Conservation (phyloP, 78 protist species). For the Emiliania huxleyi region DNA sequence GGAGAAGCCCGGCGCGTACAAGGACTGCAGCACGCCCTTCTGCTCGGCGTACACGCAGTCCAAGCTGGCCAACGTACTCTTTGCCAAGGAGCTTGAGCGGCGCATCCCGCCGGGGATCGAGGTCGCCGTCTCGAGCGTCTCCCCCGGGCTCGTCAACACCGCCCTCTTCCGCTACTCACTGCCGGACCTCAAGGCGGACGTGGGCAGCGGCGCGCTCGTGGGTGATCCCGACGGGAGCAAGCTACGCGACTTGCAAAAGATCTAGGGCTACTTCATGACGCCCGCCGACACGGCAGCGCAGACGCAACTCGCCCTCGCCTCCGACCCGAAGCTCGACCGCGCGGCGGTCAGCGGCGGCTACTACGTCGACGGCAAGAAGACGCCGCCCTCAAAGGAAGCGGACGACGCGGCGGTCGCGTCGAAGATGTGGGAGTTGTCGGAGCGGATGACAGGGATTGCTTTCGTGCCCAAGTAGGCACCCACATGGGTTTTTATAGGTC, state of each 20-base stretch:
- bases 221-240: no score
- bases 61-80: slow-evolving; percentile 43
- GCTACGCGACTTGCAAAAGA: background rate
- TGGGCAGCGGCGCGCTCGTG: no score
- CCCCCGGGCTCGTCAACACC: background rate
- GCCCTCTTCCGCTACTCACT: background rate
- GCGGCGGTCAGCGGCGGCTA: background rate
- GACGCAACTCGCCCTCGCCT: background rate
- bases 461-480: no score
- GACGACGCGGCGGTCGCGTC: background rate
- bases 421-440: background rate
- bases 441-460: background rate
- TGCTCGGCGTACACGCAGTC: background rate
- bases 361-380: background rate
- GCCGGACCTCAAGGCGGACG: no score
- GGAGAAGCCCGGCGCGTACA: background rate
- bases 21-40: background rate
- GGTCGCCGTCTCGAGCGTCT: background rate
- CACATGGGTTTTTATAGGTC: no score
- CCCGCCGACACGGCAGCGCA: background rate
- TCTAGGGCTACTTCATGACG: background rate
- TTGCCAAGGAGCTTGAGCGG: slow-evolving; percentile 25
- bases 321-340: background rate
- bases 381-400: background rate
- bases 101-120: background rate